A percentile compares a stretch with the other conserved stretches of the same genome.
phyloP scores from a whole-genome alignment of 805 yeast genomes.

The Blastobotrys terrestris region DNA sequence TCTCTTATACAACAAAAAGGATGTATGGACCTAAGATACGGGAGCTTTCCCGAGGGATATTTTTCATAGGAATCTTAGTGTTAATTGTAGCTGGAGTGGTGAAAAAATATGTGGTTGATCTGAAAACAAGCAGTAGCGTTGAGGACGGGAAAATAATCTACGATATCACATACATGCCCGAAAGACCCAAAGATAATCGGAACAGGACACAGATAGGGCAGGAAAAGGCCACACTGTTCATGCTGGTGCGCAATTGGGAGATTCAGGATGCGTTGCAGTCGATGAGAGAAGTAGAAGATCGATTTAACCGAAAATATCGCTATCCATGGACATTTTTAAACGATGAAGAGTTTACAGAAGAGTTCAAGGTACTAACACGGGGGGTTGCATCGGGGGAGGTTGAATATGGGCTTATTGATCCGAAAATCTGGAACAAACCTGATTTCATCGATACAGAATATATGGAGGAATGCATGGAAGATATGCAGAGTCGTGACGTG shows the following conservation, averaged over 20 bases:
- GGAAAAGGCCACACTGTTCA: slow-evolving; percentile 81
- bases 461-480: slow-evolving; percentile 42
- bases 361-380: slow-evolving; percentile 63
- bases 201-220: slow-evolving; percentile 38
- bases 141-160: slow-evolving; percentile 2
- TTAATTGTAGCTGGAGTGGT: neutral
- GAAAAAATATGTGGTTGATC: neutral
- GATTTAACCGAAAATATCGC: slow-evolving; percentile 73
- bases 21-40: neutral
- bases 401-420: slow-evolving; percentile 73
- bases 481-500: slow-evolving; percentile 40
- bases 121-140: no score
- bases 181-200: slow-evolving; percentile 9
- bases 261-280: slow-evolving; percentile 64
- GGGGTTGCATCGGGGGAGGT: slow-evolving; percentile 71
- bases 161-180: slow-evolving; percentile 18
- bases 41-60: neutral
- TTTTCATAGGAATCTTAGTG: neutral
- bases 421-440: slow-evolving; percentile 80
- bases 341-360: slow-evolving; percentile 77
- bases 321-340: slow-evolving; percentile 96
- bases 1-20: neutral
- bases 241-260: slow-evolving; percentile 83
- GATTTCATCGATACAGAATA: slow-evolving; percentile 54
- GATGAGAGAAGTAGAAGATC: slow-evolving; percentile 82